These are phyloP conservation scores for Beauveria sp. DNA, from an alignment of 2,329 filamentous ascomycete species.

Conservation along the genomic window DNA sequence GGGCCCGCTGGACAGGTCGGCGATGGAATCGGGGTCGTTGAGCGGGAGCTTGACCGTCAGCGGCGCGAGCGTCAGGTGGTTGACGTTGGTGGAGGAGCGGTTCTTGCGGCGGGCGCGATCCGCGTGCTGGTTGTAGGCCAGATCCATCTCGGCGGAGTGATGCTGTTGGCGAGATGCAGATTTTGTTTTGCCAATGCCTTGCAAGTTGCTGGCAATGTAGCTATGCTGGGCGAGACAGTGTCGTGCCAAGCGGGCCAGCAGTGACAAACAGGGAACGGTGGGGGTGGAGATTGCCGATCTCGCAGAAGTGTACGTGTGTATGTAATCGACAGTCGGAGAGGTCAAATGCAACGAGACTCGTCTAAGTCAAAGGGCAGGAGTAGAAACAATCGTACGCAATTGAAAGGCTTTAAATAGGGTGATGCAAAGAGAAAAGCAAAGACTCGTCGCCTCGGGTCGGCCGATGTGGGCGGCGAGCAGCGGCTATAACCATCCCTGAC, in stretches of 20 bases:
- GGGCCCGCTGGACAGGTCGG: constrained; percentile 29
- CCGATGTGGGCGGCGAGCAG: constrained; percentile 5
- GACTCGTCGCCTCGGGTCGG: constrained; percentile 4
- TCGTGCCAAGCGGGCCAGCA: not conserved
- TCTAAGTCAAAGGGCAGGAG: not conserved
- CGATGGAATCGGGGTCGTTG: constrained; percentile 41
- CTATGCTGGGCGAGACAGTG: not conserved
- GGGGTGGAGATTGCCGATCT: not conserved
- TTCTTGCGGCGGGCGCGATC: constrained; percentile 50
- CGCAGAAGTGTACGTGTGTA: no score
- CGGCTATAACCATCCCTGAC: not conserved
- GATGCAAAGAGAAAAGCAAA: not conserved
- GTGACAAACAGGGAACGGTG: not conserved
- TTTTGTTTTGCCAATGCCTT: not conserved
- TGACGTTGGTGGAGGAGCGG: constrained; percentile 50
- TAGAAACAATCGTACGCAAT: not conserved
- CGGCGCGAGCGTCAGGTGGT: constrained; percentile 55
- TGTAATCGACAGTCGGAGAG: not conserved
- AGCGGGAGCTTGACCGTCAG: constrained; percentile 55
- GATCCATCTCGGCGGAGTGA: constrained; percentile 42
- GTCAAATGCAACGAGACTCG: not conserved
- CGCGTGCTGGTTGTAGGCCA: constrained; percentile 53
- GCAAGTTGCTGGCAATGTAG: not conserved
- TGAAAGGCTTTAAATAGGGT: not conserved
- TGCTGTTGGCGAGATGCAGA: not conserved